phyloP scores from a whole-genome alignment of 1,284 basidiomycete genomes.

The Ceratobasidium sp. region DNA sequence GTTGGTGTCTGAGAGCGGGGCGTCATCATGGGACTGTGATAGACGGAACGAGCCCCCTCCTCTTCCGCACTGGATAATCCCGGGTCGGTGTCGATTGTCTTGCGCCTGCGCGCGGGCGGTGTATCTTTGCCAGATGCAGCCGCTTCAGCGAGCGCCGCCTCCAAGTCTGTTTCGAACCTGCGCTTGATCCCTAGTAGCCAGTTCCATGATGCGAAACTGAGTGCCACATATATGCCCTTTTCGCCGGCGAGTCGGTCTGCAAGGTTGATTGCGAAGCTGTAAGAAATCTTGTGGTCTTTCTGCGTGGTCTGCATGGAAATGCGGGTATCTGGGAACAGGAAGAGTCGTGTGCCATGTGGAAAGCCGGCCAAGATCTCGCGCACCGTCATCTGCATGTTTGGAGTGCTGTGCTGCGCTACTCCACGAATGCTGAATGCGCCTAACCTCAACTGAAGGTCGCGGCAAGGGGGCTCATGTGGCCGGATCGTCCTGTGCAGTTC shows the following conservation, averaged over 20 bases:
- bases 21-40: slow-evolving; percentile 36
- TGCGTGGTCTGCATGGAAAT: slow-evolving; percentile 66
- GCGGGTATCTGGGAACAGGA: slow-evolving; percentile 72
- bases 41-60: slow-evolving; percentile 25
- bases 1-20: slow-evolving; percentile 32
- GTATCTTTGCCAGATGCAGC: slow-evolving; percentile 14
- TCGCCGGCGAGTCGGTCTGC: slow-evolving; percentile 61
- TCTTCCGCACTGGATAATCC: slow-evolving; percentile 23
- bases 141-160: slow-evolving; percentile 28
- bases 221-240: slow-evolving; percentile 80
- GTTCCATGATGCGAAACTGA: slow-evolving; percentile 82
- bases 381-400: slow-evolving; percentile 23
- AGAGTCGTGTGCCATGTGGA: slow-evolving; percentile 32
- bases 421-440: slow-evolving; percentile 45
- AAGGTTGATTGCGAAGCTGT: slow-evolving; percentile 82
- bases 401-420: slow-evolving; percentile 25
- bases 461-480: slow-evolving; percentile 65
- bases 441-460: slow-evolving; percentile 72
- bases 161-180: slow-evolving; percentile 34
- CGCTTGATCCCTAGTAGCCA: slow-evolving; percentile 64
- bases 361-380: slow-evolving; percentile 13
- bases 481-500: slow-evolving; percentile 73
- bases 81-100: slow-evolving; percentile 29
- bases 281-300: slow-evolving; percentile 62
- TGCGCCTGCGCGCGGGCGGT: slow-evolving; percentile 16